Conservation (phyloP, 2,329 filamentous ascomycete genomes). For the Lasiodiplodia sp. region DNA sequence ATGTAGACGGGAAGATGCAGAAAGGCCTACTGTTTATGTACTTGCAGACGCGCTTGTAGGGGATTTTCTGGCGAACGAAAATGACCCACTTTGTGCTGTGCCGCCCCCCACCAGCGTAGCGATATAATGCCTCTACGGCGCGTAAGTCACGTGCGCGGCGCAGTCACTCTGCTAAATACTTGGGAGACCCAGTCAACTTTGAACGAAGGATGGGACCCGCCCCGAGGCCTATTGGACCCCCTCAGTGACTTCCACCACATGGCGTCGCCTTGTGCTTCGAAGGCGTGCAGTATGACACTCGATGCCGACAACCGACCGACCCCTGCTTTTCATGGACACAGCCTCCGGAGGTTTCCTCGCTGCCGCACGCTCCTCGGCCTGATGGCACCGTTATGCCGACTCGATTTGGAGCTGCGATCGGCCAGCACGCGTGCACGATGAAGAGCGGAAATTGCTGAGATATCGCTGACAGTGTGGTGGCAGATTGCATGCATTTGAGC, state of each 20-base stretch:
- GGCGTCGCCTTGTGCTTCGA: background rate
- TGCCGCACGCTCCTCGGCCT: background rate
- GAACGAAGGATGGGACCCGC: background rate
- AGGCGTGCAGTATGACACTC: background rate
- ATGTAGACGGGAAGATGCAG: background rate
- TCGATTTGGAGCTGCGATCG: background rate
- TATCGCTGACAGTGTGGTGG: background rate
- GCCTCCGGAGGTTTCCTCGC: too few species aligned
- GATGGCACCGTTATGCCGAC: background rate
- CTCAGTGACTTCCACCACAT: background rate
- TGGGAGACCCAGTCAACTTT: background rate
- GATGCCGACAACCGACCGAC: background rate
- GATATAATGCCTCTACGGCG: background rate
- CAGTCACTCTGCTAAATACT: background rate
- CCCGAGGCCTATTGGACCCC: background rate
- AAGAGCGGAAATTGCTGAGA: background rate
- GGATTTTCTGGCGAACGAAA: background rate
- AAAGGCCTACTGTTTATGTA: background rate
- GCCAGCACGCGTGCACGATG: too few species aligned
- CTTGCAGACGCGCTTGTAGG: background rate
- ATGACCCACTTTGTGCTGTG: background rate
- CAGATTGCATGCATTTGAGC: too few species aligned
- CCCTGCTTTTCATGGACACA: background rate
- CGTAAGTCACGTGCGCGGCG: slow-evolving; percentile 2
- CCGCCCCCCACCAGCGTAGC: background rate